Percentiles rank a stretch among this genome's conserved stretches.
Evolutionary conservation across 2,329 filamentous ascomycete species (phyloP).

Genomic region (Xylariaceae sp.): DNA sequence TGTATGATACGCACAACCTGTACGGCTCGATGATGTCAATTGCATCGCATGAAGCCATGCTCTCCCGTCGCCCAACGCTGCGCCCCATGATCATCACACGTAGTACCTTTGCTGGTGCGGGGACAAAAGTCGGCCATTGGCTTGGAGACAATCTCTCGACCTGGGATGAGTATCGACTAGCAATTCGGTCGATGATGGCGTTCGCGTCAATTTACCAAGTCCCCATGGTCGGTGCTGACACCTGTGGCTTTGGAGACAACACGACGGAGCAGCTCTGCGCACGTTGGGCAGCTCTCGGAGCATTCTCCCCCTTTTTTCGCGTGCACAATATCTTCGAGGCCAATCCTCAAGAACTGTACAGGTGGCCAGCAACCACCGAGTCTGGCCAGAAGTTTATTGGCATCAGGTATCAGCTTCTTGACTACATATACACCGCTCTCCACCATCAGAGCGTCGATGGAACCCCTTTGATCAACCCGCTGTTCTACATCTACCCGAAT

Average conservation of each 20-base stretch:
- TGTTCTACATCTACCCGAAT: slow-evolving; percentile 65
- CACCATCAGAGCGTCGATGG: slow-evolving; percentile 58
- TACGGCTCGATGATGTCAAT: slow-evolving; percentile 74
- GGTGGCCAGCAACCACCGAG: slow-evolving; percentile 55
- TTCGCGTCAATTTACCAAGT: slow-evolving; percentile 64
- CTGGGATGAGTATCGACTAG: slow-evolving; percentile 57
- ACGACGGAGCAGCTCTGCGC: slow-evolving; percentile 67
- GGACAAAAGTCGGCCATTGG: slow-evolving; percentile 59
- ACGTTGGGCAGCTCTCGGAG: slow-evolving; percentile 70
- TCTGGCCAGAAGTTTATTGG: slow-evolving; percentile 63
- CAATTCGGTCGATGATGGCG: slow-evolving; percentile 54
- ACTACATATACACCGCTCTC: slow-evolving; percentile 71
- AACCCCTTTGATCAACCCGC: slow-evolving; percentile 60
- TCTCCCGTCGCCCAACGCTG: slow-evolving; percentile 55
- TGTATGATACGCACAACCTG: slow-evolving; percentile 75
- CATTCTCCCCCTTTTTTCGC: slow-evolving; percentile 72
- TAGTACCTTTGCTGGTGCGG: slow-evolving; percentile 71
- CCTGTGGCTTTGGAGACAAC: slow-evolving; percentile 70
- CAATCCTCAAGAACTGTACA: slow-evolving; percentile 68
- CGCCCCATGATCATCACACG: slow-evolving; percentile 72
- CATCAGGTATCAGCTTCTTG: slow-evolving; percentile 65
- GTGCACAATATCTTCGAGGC: slow-evolving; percentile 58
- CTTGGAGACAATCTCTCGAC: slow-evolving; percentile 53
- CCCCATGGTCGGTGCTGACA: slow-evolving; percentile 66
- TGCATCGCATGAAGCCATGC: slow-evolving; percentile 62